phyloP scores from a whole-genome alignment of 2,329 filamentous ascomycete species.

The Teratosphaeria epicoccoides region DNA sequence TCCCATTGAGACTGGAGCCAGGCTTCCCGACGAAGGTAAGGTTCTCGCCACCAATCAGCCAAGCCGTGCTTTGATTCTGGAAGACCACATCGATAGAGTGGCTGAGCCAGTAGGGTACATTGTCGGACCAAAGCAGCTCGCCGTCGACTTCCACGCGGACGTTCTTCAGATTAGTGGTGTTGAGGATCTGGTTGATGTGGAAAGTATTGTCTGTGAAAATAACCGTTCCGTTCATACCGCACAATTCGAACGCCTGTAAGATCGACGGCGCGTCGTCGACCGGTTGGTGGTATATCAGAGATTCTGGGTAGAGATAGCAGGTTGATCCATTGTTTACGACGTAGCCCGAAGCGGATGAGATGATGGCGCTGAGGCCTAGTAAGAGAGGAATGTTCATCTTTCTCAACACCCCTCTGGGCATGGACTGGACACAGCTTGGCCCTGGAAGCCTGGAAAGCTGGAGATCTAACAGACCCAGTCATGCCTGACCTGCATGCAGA shows the following conservation, averaged over 20 bases:
- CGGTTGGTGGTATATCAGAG: constrained; percentile 1
- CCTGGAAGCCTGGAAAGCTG: no score
- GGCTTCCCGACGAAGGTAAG: constrained; percentile 41
- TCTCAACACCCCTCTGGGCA: no score
- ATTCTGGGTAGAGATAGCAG: constrained; percentile 5
- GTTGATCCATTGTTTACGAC: constrained; percentile 6
- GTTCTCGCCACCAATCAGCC: constrained; percentile 44
- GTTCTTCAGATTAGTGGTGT: constrained; percentile 37
- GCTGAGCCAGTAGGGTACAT: constrained; percentile 42
- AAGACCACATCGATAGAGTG: constrained; percentile 42
- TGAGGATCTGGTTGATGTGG: constrained; percentile 40
- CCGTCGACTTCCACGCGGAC: constrained; percentile 39
- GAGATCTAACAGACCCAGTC: no score
- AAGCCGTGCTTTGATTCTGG: constrained; percentile 46
- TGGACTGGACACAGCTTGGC: no score
- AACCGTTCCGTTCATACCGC: constrained; percentile 37
- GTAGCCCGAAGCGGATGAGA: background rate
- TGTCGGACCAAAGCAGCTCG: constrained; percentile 32
- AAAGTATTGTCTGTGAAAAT: constrained; percentile 41
- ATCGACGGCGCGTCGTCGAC: constrained; percentile 41
- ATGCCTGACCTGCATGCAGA: background rate
- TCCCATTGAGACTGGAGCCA: constrained; percentile 45
- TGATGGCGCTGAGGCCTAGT: background rate
- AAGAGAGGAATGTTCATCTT: background rate
- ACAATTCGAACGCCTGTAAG: constrained; percentile 38